Evolutionary conservation across 2,329 filamentous ascomycete species (phyloP).

Genomic region (Aspergillus transmontanensis): DNA sequence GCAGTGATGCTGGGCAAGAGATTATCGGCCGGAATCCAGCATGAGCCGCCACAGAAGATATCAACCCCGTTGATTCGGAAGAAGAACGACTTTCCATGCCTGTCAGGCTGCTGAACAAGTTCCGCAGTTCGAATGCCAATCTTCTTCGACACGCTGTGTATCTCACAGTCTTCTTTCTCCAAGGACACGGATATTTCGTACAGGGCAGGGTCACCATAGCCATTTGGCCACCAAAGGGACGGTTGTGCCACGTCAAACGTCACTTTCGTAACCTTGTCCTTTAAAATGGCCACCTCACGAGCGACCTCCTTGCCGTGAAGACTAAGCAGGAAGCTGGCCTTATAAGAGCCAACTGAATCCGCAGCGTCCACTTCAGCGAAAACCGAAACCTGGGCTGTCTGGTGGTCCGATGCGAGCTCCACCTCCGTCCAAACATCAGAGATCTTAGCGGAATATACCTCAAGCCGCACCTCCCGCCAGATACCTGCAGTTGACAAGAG

Average conservation of each 20-base stretch:
- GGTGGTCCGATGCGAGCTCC: constrained; percentile 44
- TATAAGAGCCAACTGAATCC: constrained; percentile 18
- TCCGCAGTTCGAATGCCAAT: constrained; percentile 59
- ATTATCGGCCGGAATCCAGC: constrained; percentile 68
- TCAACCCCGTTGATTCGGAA: constrained; percentile 68
- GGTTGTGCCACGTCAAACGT: constrained; percentile 49
- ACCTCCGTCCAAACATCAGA: constrained; percentile 58
- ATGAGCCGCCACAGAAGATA: constrained; percentile 66
- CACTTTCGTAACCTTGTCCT: constrained; percentile 34
- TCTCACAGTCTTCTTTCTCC: constrained; percentile 35
- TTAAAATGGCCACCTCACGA: constrained; percentile 45
- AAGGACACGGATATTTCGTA: constrained; percentile 57
- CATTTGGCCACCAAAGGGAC: constrained; percentile 61
- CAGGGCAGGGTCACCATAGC: constrained; percentile 60
- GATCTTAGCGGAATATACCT: constrained; percentile 63
- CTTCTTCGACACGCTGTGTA: constrained; percentile 51
- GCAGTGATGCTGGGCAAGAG: constrained; percentile 59
- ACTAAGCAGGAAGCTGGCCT: constrained; percentile 36
- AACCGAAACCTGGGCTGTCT: constrained; percentile 41
- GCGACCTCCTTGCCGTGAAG: constrained; percentile 39
- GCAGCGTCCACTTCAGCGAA: constrained; percentile 41
- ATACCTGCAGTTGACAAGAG: constrained; percentile 64
- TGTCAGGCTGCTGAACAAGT: constrained; percentile 47
- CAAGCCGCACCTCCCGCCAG: constrained; percentile 68
- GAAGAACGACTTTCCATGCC: constrained; percentile 63